Percentiles rank a stretch among this genome's conserved stretches.
Conservation (phyloP, 23 red algal species). For the Gracilaria caudata region DNA sequence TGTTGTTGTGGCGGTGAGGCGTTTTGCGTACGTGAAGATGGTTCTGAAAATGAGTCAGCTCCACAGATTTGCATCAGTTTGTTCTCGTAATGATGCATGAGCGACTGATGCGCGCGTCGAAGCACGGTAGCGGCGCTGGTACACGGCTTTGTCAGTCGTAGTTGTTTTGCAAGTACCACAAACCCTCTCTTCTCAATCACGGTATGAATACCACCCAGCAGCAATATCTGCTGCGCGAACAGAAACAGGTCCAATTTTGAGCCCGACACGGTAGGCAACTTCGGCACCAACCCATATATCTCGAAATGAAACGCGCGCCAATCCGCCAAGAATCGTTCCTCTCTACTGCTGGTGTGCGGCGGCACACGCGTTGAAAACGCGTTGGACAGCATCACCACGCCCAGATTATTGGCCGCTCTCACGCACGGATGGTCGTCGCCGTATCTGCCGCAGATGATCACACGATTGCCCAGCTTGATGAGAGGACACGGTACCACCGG, state of each 20-base stretch:
- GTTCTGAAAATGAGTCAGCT: not conserved
- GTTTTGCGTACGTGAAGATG: not conserved
- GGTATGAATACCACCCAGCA: conserved; percentile 69
- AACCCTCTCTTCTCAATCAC: conserved; percentile 83
- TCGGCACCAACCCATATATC: conserved; percentile 31
- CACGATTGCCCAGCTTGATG: conserved; percentile 26
- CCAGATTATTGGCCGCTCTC: conserved; percentile 13
- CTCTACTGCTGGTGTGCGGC: not conserved
- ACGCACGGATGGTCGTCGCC: not conserved
- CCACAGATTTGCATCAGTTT: conserved; percentile 57
- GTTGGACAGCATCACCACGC: not conserved
- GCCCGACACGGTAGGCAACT: conserved; percentile 69
- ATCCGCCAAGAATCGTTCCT: conserved; percentile 13
- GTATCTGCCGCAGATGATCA: conserved; percentile 31
- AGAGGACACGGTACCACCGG: conserved; percentile 27
- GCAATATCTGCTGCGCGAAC: conserved; percentile 57
- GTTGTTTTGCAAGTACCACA: conserved; percentile 65
- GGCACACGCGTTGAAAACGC: not conserved
- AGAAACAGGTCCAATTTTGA: conserved; percentile 64
- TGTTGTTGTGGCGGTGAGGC: too few species aligned
- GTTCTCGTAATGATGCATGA: conserved; percentile 85
- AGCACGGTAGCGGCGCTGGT: conserved; percentile 83
- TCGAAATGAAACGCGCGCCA: conserved; percentile 27
- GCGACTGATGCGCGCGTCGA: conserved; percentile 71
- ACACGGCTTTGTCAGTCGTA: conserved; percentile 69